Conservation (phyloP, 345 rosid genomes). For the Gossypium turneri region DNA sequence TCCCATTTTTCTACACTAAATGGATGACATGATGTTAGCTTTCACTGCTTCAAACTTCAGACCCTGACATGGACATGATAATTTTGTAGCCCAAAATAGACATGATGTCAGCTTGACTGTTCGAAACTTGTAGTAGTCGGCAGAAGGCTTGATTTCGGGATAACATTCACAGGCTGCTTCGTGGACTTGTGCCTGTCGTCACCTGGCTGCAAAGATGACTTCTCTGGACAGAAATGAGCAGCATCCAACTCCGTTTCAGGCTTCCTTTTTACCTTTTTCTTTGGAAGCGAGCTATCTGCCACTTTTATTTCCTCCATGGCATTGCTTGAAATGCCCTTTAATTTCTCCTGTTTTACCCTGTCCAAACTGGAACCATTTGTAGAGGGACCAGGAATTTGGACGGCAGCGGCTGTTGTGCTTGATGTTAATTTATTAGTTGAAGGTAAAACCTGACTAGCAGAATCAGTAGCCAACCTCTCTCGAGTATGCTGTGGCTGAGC, state of each 20-base stretch:
- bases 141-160: constrained; percentile 35
- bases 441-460: constrained; percentile 34
- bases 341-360: constrained; percentile 49
- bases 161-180: constrained; percentile 29
- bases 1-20: constrained; percentile 7
- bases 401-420: constrained; percentile 28
- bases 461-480: constrained; percentile 35
- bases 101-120: constrained; percentile 40
- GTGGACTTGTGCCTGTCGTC: constrained; percentile 36
- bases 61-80: background rate
- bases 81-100: background rate
- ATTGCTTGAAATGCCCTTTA: constrained; percentile 40
- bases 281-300: constrained; percentile 31
- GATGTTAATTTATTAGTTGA: constrained; percentile 36
- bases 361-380: constrained; percentile 35
- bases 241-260: constrained; percentile 43
- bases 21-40: constrained; percentile 25
- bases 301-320: constrained; percentile 42
- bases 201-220: constrained; percentile 21
- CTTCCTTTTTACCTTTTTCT: constrained; percentile 62
- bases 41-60: constrained; percentile 37
- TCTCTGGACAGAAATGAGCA: constrained; percentile 34
- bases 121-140: constrained; percentile 36
- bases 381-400: constrained; percentile 36
- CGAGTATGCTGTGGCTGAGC: constrained; percentile 37